Evolutionary conservation across 495 filamentous ascomycete species (phyloP).

Genomic region (Pyrenula massariospora): DNA sequence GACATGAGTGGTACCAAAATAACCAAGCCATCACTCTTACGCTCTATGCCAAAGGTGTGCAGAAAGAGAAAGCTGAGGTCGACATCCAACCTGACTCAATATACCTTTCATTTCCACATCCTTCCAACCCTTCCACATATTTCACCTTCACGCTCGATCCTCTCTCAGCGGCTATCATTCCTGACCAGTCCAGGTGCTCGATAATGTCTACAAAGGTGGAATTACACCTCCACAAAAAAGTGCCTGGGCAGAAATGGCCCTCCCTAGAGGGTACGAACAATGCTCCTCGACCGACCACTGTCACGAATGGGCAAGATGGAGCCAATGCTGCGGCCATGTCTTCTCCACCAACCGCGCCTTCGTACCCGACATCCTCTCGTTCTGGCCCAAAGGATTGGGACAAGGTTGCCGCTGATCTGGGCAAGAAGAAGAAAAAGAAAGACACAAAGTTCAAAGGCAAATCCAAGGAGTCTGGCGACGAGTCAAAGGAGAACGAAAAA

Average conservation of each 20-base stretch:
- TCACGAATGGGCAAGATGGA: slow-evolving; percentile 7
- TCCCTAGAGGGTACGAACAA: slow-evolving; percentile 44
- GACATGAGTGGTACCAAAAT: slow-evolving; percentile 76
- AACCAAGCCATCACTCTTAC: slow-evolving; percentile 51
- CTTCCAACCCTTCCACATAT: slow-evolving; percentile 32
- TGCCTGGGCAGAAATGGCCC: slow-evolving; percentile 63
- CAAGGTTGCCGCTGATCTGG: slow-evolving; percentile 50
- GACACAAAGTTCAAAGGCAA: slow-evolving; percentile 3
- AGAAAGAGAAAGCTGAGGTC: slow-evolving; percentile 45
- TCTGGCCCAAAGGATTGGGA: slow-evolving; percentile 89
- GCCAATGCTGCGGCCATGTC: slow-evolving; percentile 3
- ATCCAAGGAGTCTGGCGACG: slow-evolving; percentile 5
- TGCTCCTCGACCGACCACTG: slow-evolving; percentile 14
- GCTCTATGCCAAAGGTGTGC: slow-evolving; percentile 60
- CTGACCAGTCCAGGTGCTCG: slow-evolving; percentile 42
- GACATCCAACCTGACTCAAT: slow-evolving; percentile 48
- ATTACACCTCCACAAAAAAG: slow-evolving; percentile 58
- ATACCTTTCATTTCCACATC: slow-evolving; percentile 54
- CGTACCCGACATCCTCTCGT: slow-evolving; percentile 83
- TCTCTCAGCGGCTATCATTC: slow-evolving; percentile 55
- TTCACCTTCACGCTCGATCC: slow-evolving; percentile 62
- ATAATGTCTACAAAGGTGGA: slow-evolving; percentile 80
- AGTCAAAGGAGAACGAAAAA: slow-evolving; percentile 7
- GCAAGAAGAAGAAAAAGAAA: slow-evolving; percentile 28
- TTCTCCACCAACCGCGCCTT: slow-evolving; percentile 29